Evolutionary conservation across 108 stramenopile genomes (phyloP).

Genomic region (Nitzschia inconspicua): DNA sequence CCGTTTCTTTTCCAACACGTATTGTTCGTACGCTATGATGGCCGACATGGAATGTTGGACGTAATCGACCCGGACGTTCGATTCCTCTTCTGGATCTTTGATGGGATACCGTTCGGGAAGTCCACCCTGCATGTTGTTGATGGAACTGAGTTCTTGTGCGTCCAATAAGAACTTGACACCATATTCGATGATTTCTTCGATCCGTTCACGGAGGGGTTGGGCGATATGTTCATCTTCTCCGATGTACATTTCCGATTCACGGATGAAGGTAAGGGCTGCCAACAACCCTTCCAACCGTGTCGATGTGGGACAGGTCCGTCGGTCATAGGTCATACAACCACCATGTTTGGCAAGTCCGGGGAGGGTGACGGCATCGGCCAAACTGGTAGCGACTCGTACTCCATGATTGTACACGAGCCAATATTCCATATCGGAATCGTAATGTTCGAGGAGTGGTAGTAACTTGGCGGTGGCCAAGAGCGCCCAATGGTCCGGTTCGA

Average conservation of each 20-base stretch:
- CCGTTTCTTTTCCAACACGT: not conserved
- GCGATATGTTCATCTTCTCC: slow-evolving; percentile 5
- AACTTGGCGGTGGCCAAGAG: slow-evolving; percentile 19
- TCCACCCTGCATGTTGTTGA: slow-evolving; percentile 30
- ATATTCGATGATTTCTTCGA: slow-evolving; percentile 11
- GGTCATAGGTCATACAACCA: slow-evolving; percentile 27
- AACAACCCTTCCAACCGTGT: slow-evolving; percentile 30
- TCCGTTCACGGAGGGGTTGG: slow-evolving; percentile 5
- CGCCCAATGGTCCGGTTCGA: slow-evolving; percentile 38
- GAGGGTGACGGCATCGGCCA: not conserved
- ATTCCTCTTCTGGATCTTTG: not conserved
- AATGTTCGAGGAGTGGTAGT: slow-evolving; percentile 10
- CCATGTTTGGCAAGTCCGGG: slow-evolving; percentile 5
- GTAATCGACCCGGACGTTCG: slow-evolving; percentile 33
- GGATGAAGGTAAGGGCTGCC: slow-evolving; percentile 23
- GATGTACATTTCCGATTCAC: slow-evolving; percentile 17
- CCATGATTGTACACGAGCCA: slow-evolving; percentile 31
- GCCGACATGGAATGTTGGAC: slow-evolving; percentile 39
- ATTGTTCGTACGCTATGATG: slow-evolving; percentile 29
- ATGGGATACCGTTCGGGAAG: slow-evolving; percentile 11
- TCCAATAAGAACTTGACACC: slow-evolving; percentile 24
- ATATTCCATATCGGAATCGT: slow-evolving; percentile 3
- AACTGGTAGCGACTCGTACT: slow-evolving; percentile 14
- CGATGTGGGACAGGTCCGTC: slow-evolving; percentile 29
- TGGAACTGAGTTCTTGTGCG: slow-evolving; percentile 14